These are phyloP conservation scores for Moricandia moricandioides DNA, from an alignment of 345 rosid species.

Conservation along the genomic window DNA sequence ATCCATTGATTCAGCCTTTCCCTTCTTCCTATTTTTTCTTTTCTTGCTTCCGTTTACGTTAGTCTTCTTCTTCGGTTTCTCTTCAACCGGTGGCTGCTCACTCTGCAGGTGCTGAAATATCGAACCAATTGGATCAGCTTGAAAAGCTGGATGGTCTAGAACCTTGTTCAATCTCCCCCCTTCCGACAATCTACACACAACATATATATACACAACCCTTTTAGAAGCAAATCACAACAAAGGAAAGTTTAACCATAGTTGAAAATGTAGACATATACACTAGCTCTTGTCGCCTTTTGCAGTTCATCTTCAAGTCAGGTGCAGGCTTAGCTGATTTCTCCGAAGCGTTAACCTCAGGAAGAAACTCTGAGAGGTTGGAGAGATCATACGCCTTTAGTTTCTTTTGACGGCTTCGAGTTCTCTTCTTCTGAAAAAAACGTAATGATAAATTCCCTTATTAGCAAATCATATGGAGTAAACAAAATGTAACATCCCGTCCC, in stretches of 20 bases:
- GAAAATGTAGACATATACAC: slow-evolving; percentile 41
- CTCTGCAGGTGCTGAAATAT: slow-evolving; percentile 65
- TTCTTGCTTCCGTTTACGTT: slow-evolving; percentile 54
- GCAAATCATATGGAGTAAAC: background rate
- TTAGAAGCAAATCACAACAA: background rate
- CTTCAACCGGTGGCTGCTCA: slow-evolving; percentile 58
- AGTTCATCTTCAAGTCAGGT: slow-evolving; percentile 56
- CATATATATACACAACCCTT: background rate
- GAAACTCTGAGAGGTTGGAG: slow-evolving; percentile 67
- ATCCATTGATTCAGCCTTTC: slow-evolving; percentile 49
- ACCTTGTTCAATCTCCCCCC: slow-evolving; percentile 57
- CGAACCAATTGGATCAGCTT: slow-evolving; percentile 68
- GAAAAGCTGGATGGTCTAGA: slow-evolving; percentile 65
- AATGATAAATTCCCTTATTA: background rate
- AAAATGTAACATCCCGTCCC: too few species aligned
- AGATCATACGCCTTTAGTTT: slow-evolving; percentile 74
- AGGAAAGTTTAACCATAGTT: background rate
- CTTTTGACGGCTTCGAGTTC: slow-evolving; percentile 54
- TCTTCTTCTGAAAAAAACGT: slow-evolving; percentile 48
- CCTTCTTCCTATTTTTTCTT: slow-evolving; percentile 42
- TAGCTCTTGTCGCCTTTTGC: slow-evolving; percentile 66
- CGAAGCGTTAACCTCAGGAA: slow-evolving; percentile 57
- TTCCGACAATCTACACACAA: slow-evolving; percentile 61
- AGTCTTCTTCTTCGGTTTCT: slow-evolving; percentile 54
- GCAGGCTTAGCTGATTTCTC: slow-evolving; percentile 36